Percentiles rank a stretch among this genome's conserved stretches.
These are phyloP conservation scores for Otatea glauca DNA, from an alignment of 176 grass and related monocot genomes.

Conservation along the genomic window DNA sequence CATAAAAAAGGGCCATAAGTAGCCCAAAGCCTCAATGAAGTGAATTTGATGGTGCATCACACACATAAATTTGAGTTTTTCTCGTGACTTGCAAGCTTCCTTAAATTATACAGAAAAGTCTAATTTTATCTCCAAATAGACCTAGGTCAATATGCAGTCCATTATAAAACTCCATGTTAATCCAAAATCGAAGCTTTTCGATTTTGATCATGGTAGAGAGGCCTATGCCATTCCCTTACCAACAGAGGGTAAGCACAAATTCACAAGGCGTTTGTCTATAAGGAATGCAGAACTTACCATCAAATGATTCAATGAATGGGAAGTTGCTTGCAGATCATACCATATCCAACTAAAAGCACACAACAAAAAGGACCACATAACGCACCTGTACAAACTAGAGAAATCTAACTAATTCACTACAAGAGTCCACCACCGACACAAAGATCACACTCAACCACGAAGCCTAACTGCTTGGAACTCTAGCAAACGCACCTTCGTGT, in stretches of 20 bases:
- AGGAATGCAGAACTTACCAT: slow-evolving; percentile 20
- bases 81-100: not conserved
- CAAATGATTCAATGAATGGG: not conserved
- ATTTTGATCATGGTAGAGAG: not conserved
- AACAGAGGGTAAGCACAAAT: not conserved
- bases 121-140: not conserved
- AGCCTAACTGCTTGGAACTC: not conserved
- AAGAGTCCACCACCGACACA: not conserved
- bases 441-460: slow-evolving; percentile 23
- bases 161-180: slow-evolving; percentile 4
- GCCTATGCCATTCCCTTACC: not conserved
- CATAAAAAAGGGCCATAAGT: not conserved
- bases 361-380: not conserved
- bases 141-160: not conserved
- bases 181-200: not conserved
- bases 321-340: slow-evolving; percentile 22
- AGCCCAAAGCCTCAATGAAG: slow-evolving; percentile 10
- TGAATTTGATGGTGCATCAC: slow-evolving; percentile 5
- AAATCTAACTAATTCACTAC: slow-evolving; percentile 13
- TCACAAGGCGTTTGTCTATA: not conserved
- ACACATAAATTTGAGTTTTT: not conserved
- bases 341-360: slow-evolving; percentile 14
- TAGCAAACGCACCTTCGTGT: not conserved
- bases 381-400: not conserved
- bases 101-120: not conserved